These are phyloP conservation scores for Colletotrichum graminicola DNA, from an alignment of 2,329 filamentous ascomycete genomes.

Conservation along the genomic window DNA sequence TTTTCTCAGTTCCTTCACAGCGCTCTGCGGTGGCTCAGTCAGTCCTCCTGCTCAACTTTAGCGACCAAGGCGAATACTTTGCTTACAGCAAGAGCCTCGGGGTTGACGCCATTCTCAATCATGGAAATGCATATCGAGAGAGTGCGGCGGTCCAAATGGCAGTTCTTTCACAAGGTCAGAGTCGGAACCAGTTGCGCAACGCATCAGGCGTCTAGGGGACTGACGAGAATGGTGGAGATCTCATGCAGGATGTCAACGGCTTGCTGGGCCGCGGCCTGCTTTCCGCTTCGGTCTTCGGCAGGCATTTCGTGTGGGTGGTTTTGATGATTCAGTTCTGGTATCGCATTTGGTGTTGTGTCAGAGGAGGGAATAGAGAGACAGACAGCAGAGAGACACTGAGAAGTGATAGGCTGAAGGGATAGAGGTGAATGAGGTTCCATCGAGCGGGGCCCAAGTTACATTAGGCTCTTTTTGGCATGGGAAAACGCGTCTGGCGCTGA, in stretches of 20 bases:
- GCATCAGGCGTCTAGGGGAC: slow-evolving; percentile 47
- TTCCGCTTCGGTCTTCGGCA: slow-evolving; percentile 66
- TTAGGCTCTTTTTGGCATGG: slow-evolving; percentile 1
- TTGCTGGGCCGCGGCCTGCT: slow-evolving; percentile 82
- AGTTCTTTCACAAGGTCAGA: slow-evolving; percentile 73
- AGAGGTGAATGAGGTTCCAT: slow-evolving; percentile 4
- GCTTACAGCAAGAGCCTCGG: slow-evolving; percentile 90
- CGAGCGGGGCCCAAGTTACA: slow-evolving; percentile 12
- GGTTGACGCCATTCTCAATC: slow-evolving; percentile 97
- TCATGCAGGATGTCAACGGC: slow-evolving; percentile 87
- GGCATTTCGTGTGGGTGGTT: slow-evolving; percentile 16
- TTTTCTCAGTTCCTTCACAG: slow-evolving; percentile 70
- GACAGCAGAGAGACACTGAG: slow-evolving; percentile 9
- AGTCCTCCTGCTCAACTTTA: not conserved
- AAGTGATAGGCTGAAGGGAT: slow-evolving; percentile 8
- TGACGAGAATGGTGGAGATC: slow-evolving; percentile 89
- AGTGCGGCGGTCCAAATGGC: slow-evolving; percentile 89
- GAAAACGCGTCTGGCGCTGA: slow-evolving; percentile 36
- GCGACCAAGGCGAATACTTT: slow-evolving; percentile 52
- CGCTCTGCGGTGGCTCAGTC: slow-evolving; percentile 56
- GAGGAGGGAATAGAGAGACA: not conserved
- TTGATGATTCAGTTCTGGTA: slow-evolving; percentile 5
- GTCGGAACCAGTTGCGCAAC: slow-evolving; percentile 22
- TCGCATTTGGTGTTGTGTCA: slow-evolving; percentile 11
- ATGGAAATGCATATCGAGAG: slow-evolving; percentile 95